Evolutionary conservation across 768 basidiomycete species (phyloP).

Genomic region (Hericium coralloides): DNA sequence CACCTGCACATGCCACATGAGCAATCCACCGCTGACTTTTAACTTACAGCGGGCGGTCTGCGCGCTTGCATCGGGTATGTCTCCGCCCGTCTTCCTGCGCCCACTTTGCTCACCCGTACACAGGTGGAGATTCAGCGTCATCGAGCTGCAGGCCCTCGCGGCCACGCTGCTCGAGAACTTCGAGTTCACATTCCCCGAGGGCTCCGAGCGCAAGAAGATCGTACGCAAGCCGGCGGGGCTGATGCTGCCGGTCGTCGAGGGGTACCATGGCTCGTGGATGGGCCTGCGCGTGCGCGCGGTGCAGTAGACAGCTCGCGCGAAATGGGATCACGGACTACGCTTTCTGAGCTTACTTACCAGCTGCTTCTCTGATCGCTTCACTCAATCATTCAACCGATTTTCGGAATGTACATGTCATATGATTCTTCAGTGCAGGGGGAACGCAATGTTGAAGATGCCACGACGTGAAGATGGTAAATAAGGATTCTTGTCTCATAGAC

Average conservation of each 20-base stretch:
- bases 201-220: constrained; percentile 19
- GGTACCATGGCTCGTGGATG: constrained; percentile 23
- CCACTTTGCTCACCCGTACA: too few relatives aligned
- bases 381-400: too few relatives aligned
- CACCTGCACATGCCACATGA: background rate
- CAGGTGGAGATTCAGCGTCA: constrained; percentile 18
- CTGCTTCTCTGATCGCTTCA: too few relatives aligned
- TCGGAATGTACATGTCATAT: too few relatives aligned
- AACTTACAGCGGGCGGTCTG: constrained; percentile 1
- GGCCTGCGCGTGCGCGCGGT: constrained; percentile 20
- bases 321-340: too few relatives aligned
- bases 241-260: constrained; percentile 26
- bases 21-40: background rate
- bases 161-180: constrained; percentile 29
- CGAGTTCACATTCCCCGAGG: constrained; percentile 22
- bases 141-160: constrained; percentile 27
- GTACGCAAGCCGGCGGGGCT: constrained; percentile 22
- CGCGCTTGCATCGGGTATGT: constrained; percentile 7
- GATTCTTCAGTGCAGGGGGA: too few relatives aligned
- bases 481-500: too few relatives aligned
- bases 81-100: background rate
- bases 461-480: too few relatives aligned
- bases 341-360: too few relatives aligned
- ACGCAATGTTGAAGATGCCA: too few relatives aligned
- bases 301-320: background rate